Evolutionary conservation across 164 flowering plant species (phyloP).

Genomic region (Platanus orientalis): DNA sequence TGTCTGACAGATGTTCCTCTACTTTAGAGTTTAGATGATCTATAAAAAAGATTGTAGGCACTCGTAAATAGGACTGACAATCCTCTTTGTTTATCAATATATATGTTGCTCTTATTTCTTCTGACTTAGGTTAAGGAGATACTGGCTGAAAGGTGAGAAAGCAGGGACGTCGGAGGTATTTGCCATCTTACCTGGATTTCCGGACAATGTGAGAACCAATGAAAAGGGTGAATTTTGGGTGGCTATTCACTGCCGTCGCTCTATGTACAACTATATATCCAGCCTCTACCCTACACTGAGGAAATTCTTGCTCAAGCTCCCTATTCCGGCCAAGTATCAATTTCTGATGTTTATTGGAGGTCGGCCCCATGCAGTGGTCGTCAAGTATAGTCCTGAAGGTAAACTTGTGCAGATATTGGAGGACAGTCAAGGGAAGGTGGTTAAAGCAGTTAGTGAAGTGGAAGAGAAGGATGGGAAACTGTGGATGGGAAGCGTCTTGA

Average conservation of each 20-base stretch:
- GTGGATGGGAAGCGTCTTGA: slow-evolving; percentile 90
- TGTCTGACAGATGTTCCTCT: not conserved
- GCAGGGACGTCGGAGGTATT: slow-evolving; percentile 69
- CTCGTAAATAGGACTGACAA: not conserved
- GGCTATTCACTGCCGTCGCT: slow-evolving; percentile 61
- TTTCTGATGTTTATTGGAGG: slow-evolving; percentile 50
- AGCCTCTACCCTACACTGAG: slow-evolving; percentile 48
- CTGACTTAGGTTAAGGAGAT: slow-evolving; percentile 50
- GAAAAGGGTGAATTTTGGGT: slow-evolving; percentile 91
- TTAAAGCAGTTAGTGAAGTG: slow-evolving; percentile 80
- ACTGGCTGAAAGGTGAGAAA: slow-evolving; percentile 87
- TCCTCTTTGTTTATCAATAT: not conserved
- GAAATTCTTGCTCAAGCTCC: slow-evolving; percentile 58
- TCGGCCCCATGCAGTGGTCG: slow-evolving; percentile 42
- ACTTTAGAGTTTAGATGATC: not conserved
- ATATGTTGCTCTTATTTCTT: not conserved
- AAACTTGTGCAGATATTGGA: slow-evolving; percentile 65
- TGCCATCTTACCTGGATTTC: slow-evolving; percentile 75
- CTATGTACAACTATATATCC: slow-evolving; percentile 25
- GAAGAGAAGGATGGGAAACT: slow-evolving; percentile 89
- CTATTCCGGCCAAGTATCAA: slow-evolving; percentile 51
- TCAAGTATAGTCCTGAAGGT: slow-evolving; percentile 74
- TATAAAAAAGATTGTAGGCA: not conserved
- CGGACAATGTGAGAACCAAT: slow-evolving; percentile 85
- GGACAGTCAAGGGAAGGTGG: slow-evolving; percentile 81